Base-by-base conservation (phyloP, 805 yeast species). In the Pichia thaimueangensis region DNA sequence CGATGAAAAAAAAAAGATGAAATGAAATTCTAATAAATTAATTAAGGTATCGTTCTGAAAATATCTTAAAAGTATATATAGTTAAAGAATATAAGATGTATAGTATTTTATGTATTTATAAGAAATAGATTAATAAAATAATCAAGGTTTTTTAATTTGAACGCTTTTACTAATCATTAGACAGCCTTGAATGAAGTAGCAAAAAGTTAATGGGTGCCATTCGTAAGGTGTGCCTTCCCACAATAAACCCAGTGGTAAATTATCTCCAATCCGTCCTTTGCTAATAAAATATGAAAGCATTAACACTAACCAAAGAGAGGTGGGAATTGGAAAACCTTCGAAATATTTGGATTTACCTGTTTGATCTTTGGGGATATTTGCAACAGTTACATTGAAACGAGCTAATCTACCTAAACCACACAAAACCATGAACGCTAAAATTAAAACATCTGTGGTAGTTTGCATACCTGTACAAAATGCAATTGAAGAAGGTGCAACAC, bases 271-370 rank as follows among this genome's bases (percentile, higher is more conserved):
- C 58, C 54, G 49, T 34, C 67, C 73, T 37, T 71, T 67, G 5
- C 39, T 42, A 49, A 70, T 70, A 5, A 85, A 86, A 44, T 65
- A 66, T 3, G 86, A 85, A 87, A 91, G 82, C 29, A 78, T 57
- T 1, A 68, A 68, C 15, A 93, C 96, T 60, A 91, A 71, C 38
- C 74, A 67, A 51, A 93, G 69, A 30, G 94, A 81, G 2, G 95
- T 79, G 43, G 98, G 98, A 51, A 93, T 88, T 10, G 98, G 98
- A 41, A 93, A 75, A 4, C 98, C 98, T 68, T 93, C 98, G 62
- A 93, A 93, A 66, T 80, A 91, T 59, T 84, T 80, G 27, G 93
- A 77, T 66, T 89, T 89, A 16, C 98, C 98, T 16, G 73, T 63
- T 42, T 74, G 68, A 61, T 89, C 97, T 65, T 91, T 91, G 39